A percentile compares a stretch with the other conserved stretches of the same genome.
Evolutionary conservation across 176 grass and related monocot genomes (phyloP).

Genomic region (Saccharum spontaneum): DNA sequence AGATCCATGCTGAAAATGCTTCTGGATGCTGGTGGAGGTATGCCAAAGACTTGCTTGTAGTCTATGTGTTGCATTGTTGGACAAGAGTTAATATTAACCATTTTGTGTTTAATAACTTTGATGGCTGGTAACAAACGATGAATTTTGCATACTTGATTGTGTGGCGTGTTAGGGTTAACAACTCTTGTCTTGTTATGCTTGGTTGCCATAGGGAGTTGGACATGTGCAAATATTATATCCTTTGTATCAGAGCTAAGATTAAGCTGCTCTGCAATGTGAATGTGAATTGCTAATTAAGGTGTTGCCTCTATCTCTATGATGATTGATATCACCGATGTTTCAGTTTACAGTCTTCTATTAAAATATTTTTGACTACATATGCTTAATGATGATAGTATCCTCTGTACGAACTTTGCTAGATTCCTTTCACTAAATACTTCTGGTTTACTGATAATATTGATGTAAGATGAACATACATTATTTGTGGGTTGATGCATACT

Average conservation of each 20-base stretch:
- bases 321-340: background rate
- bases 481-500: background rate
- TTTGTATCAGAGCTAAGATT: background rate
- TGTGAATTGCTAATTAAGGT: background rate
- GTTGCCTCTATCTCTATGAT: background rate
- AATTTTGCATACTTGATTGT: background rate
- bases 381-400: background rate
- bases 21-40: constrained; percentile 92
- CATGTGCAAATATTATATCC: background rate
- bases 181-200: background rate
- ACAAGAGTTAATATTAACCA: no score
- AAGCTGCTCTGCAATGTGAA: background rate
- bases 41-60: background rate
- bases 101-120: background rate
- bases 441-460: background rate
- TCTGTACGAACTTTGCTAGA: background rate
- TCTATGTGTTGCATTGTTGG: background rate
- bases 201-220: background rate
- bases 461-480: background rate
- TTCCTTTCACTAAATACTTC: background rate
- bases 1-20: constrained; percentile 99
- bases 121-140: background rate
- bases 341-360: background rate
- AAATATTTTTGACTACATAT: background rate
- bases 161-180: background rate